Conservation (phyloP, 352 stramenopile genomes). For the Phytopythium vexans region DNA sequence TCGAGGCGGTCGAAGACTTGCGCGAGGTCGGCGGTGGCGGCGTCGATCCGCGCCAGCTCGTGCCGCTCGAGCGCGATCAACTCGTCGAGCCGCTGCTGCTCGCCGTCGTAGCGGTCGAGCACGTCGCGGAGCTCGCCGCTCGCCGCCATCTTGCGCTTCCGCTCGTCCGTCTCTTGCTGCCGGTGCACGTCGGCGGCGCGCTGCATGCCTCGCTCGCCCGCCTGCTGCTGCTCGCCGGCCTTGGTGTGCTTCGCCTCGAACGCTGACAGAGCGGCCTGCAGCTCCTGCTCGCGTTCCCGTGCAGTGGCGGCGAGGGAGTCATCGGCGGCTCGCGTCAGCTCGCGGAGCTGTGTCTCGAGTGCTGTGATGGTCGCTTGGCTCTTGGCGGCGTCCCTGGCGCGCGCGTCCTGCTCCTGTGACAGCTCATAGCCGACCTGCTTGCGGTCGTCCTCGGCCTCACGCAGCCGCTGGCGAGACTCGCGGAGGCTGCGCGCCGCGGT, state of each 20-base stretch:
- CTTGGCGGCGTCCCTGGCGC: constrained; percentile 19
- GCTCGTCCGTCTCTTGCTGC: constrained; percentile 44
- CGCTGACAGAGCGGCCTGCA: constrained; percentile 27
- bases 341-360: constrained; percentile 44
- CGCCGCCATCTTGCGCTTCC: constrained; percentile 40
- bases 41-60: constrained; percentile 27
- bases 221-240: constrained; percentile 30
- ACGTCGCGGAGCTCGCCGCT: constrained; percentile 42
- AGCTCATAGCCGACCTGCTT: constrained; percentile 66
- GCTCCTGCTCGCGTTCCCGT: constrained; percentile 42
- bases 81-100: constrained; percentile 44
- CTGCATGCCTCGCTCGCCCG: constrained; percentile 7
- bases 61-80: constrained; percentile 25
- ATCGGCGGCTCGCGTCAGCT: constrained; percentile 30
- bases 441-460: constrained; percentile 59
- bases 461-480: constrained; percentile 51
- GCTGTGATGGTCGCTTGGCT: constrained; percentile 27
- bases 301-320: constrained; percentile 31
- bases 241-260: constrained; percentile 37
- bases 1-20: constrained; percentile 51
- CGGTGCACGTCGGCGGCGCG: constrained; percentile 38
- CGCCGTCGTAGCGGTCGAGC: constrained; percentile 41
- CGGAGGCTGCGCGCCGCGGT: constrained; percentile 19
- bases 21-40: constrained; percentile 30
- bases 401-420: constrained; percentile 26